phyloP scores from a whole-genome alignment of 208 protist genomes.

The Crithidia mellificae region DNA sequence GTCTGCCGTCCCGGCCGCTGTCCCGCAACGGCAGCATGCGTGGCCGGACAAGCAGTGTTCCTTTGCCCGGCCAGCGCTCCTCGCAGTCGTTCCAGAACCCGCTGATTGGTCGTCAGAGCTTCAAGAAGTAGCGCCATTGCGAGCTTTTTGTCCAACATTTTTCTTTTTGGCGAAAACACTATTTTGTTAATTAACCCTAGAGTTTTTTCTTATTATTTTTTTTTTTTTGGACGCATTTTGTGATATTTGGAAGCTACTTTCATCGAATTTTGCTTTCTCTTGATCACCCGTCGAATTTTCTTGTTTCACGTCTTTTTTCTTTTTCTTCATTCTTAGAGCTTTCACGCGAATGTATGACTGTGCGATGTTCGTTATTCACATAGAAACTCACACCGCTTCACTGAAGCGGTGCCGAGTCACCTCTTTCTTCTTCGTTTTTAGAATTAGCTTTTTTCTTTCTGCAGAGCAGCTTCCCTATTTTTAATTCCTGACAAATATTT shows the following conservation, averaged over 20 bases:
- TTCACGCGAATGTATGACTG: neutral
- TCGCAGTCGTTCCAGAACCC: slow-evolving; percentile 23
- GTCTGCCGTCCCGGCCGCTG: neutral
- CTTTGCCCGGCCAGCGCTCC: neutral
- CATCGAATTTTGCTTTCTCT: too few relatives aligned
- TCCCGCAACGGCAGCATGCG: neutral
- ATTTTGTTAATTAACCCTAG: too few relatives aligned
- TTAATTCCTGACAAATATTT: neutral
- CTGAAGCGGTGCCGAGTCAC: neutral
- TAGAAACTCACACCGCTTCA: neutral
- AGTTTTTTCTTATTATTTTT: neutral
- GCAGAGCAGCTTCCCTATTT: neutral
- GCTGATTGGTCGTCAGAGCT: slow-evolving; percentile 28
- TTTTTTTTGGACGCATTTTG: neutral
- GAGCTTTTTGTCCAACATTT: neutral
- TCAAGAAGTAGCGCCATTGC: neutral
- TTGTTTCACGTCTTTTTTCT: neutral
- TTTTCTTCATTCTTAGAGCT: slow-evolving; percentile 4
- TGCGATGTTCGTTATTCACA: neutral
- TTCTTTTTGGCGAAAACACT: too few relatives aligned
- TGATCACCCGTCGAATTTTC: neutral
- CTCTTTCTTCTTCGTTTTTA: neutral
- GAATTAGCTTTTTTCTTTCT: neutral
- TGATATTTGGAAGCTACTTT: neutral
- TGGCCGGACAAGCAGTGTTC: neutral